A percentile compares a stretch with the other conserved stretches of the same genome.
phyloP scores from a whole-genome alignment of 306 rosid species.

The Acacia crassicarpa region DNA sequence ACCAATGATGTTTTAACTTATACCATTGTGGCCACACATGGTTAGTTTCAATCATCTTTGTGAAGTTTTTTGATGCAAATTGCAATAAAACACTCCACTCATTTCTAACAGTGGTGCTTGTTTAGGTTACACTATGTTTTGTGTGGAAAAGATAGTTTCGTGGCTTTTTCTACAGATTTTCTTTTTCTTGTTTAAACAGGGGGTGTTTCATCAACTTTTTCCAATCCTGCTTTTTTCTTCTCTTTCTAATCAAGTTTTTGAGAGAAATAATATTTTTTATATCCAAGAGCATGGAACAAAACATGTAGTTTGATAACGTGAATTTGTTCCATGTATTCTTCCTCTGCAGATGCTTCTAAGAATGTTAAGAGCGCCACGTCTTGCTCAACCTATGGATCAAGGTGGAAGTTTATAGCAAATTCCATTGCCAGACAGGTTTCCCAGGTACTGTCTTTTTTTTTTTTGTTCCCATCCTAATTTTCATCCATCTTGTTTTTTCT shows the following conservation, averaged over 20 bases:
- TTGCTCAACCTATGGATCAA: constrained; percentile 52
- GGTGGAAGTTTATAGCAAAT: constrained; percentile 71
- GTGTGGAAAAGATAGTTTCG: not conserved
- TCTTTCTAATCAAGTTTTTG: not conserved
- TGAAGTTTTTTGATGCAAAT: not conserved
- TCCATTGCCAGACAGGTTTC: constrained; percentile 88
- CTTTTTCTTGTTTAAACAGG: not conserved
- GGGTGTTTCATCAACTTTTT: not conserved
- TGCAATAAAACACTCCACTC: not conserved
- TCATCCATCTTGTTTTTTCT: not conserved
- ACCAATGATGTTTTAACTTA: not conserved
- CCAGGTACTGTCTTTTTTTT: constrained; percentile 56
- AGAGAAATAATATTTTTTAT: not conserved
- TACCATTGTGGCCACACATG: not conserved
- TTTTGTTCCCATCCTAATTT: not conserved
- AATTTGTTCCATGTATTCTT: not conserved
- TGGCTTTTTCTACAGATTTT: not conserved
- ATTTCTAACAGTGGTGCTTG: not conserved
- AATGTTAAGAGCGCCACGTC: constrained; percentile 41
- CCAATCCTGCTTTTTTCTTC: not conserved
- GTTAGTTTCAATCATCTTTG: not conserved
- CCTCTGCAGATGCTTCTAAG: constrained; percentile 35
- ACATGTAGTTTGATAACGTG: not conserved
- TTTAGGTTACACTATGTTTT: not conserved
- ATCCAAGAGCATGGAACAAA: not conserved